Base-by-base conservation (phyloP, 352 stramenopile genomes). In the Pythium folliculosum region DNA sequence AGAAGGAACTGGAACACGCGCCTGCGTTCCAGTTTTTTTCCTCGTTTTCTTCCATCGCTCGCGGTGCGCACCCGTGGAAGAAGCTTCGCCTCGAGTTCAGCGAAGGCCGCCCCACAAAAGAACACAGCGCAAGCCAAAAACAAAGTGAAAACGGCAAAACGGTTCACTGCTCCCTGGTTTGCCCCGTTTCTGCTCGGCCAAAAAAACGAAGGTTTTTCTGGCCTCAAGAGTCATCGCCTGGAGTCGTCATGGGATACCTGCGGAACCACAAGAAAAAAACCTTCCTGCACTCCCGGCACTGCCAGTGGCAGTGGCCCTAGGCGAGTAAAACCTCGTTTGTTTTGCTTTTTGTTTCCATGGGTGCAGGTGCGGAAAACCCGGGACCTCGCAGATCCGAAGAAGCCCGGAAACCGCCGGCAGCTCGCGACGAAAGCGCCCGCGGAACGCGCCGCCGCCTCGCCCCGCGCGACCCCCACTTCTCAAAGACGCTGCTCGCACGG, bases 341-440 rank as follows among this genome's bases (percentile, higher is more conserved):
- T 23, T 63, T 52, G 19, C 16, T 10, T 48, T 69, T 59, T 32
- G n/a, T 55, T 52, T 63, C 52, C 63, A 60, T 49, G 25, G 40
- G 40, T 40, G 40, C 40, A 47, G 17, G 40, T 47, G 40, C 40
- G 40, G 40, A 47, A 47, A 47, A 47, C 40, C 14, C 40, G 40
- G 30, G 55, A 49, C 40, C 4, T 12, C 30, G 19, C 57, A 77
- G 52, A 80, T 69, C 57, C 73, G 73, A 80, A 80, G 71, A 80
- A 80, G 73, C 73, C 50, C 51, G 72, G 73, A 80, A 80, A 72
- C 73, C 67, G 57, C 72, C 57, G 48, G 50, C 61, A 56, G 63
- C 43, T 43, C 47, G 62, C 67, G 54, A 43, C 62, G 72, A 70
- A 71, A 63, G 62, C 71, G 71, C 62, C 56, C 51, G 61, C 38